Evolutionary conservation across 257 asterid species (phyloP).

Genomic region (Plantago elongata): DNA sequence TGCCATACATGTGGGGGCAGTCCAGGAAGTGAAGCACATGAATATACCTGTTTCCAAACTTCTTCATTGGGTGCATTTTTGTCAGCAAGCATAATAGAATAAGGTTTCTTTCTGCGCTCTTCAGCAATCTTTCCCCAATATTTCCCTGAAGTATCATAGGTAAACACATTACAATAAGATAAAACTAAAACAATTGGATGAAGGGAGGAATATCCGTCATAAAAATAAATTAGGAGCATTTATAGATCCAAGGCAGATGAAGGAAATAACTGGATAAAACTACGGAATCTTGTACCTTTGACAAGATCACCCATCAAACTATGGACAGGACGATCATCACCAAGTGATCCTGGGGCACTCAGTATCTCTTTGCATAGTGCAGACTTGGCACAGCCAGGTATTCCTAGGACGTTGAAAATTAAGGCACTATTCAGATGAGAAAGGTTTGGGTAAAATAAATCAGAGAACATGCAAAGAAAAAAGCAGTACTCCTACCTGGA

Average conservation of each 20-base stretch:
- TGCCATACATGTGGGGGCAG: slow-evolving; percentile 6
- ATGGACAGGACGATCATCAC: slow-evolving; percentile 83
- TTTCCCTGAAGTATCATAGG: slow-evolving; percentile 42
- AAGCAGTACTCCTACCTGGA: slow-evolving; percentile 53
- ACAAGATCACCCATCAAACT: slow-evolving; percentile 96
- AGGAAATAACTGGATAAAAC: neutral
- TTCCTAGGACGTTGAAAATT: slow-evolving; percentile 43
- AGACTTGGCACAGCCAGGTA: slow-evolving; percentile 99
- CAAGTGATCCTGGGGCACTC: slow-evolving; percentile 53
- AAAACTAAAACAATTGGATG: slow-evolving; percentile 2
- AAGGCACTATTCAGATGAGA: slow-evolving; percentile 22
- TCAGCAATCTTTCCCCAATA: slow-evolving; percentile 88
- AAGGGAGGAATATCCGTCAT: slow-evolving; percentile 10
- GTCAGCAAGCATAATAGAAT: slow-evolving; percentile 88
- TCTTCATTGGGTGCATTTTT: slow-evolving; percentile 98
- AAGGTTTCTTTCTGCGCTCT: slow-evolving; percentile 71
- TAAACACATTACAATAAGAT: slow-evolving; percentile 5
- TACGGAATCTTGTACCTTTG: slow-evolving; percentile 52
- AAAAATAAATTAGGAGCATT: slow-evolving; percentile 3
- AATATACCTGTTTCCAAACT: slow-evolving; percentile 81
- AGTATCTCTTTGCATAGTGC: slow-evolving; percentile 87
- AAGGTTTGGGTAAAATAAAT: slow-evolving; percentile 21
- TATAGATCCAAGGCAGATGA: neutral
- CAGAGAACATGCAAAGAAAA: neutral
- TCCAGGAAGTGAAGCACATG: slow-evolving; percentile 16